Evolutionary conservation across 257 asterid species (phyloP), one percentile per base, ranked within the genome.

Genomic region (Nicotiana paniculata): DNA sequence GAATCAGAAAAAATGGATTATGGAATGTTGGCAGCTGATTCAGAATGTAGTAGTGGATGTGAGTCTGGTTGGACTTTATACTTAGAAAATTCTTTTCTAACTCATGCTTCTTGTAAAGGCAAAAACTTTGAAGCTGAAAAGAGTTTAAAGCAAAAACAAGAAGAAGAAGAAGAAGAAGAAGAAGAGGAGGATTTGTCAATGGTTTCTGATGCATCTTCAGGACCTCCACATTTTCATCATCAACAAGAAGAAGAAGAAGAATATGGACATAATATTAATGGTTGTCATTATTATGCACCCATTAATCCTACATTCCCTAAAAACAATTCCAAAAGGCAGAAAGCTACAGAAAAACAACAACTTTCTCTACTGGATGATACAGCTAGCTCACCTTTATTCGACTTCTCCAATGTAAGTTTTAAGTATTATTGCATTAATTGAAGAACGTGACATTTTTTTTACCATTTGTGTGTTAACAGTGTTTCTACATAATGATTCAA

Each of bases 31-130:
- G 77, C n/a, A 2, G 88, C 83, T 67, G 86, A 89, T 83, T 46
- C 91, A 85, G 96, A 89, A 86, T 89, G 93, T 78, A 93, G 93
- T 82, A 92, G 97, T 21, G 97, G 95, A 2, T 93, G 98, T 35
- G 97, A 95, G 83, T 95, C 98, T 5, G 98, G 98, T 0, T 95
- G 98, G 98, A 95, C 98, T 7, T 81, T 81, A 10, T 95, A 95
- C 86, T 87, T 95, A 1, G 91, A 86, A 32, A 86, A 89, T 81
- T 87, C 93, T 9, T 81, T 55, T 10, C 18, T 62, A 76, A 57
- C 86, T 13, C 32, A 48, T 21, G 79, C 51, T 61, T 11, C 15
- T 77, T 63, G 80, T 26, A 81, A 81, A 62, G 58, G 43, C 12
- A 79, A 51, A 51, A 81, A 51, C 24, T 62, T 77, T 55, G 46